Conservation (phyloP, 2,329 filamentous ascomycete genomes). For the Diplocarpon rosae region DNA sequence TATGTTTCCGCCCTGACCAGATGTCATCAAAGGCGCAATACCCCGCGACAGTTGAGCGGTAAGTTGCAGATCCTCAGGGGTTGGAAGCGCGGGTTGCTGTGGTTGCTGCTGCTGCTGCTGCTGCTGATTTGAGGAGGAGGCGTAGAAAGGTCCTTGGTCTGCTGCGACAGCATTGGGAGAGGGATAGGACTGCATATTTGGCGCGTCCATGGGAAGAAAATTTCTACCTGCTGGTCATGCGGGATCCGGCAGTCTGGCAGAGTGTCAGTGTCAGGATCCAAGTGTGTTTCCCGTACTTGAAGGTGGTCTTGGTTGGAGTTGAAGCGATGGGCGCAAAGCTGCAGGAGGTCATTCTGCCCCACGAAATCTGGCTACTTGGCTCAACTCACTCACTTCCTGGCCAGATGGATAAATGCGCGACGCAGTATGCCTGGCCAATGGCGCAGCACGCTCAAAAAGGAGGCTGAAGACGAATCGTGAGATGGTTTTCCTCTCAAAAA, state of each 20-base stretch:
- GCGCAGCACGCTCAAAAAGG: constrained; percentile 1
- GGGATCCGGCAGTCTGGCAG: constrained; percentile 9
- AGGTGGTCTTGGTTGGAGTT: background rate
- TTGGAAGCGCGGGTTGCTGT: constrained; percentile 21
- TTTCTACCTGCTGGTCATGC: too few species aligned
- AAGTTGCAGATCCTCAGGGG: constrained; percentile 34
- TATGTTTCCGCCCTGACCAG: constrained; percentile 28
- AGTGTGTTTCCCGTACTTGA: constrained; percentile 8
- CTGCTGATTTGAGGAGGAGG: constrained; percentile 14
- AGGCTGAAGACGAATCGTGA: background rate
- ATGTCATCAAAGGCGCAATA: constrained; percentile 33
- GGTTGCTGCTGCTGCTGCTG: constrained; percentile 15
- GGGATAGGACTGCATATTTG: constrained; percentile 25
- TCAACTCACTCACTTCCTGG: constrained; percentile 18
- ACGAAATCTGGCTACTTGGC: constrained; percentile 10
- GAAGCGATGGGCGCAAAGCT: constrained; percentile 4
- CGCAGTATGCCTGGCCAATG: constrained; percentile 1
- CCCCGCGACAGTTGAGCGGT: constrained; percentile 35
- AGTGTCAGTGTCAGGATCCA: constrained; percentile 18
- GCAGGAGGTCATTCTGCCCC: constrained; percentile 7
- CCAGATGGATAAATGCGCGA: constrained; percentile 6
- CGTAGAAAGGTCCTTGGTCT: constrained; percentile 25
- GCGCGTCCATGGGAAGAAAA: constrained; percentile 17
- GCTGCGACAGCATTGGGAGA: constrained; percentile 22
- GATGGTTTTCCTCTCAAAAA: too few species aligned